Percentiles rank a stretch among this genome's conserved stretches.
Evolutionary conservation across 2,329 filamentous ascomycete species (phyloP).

Genomic region (Stemphylium vesicarium): DNA sequence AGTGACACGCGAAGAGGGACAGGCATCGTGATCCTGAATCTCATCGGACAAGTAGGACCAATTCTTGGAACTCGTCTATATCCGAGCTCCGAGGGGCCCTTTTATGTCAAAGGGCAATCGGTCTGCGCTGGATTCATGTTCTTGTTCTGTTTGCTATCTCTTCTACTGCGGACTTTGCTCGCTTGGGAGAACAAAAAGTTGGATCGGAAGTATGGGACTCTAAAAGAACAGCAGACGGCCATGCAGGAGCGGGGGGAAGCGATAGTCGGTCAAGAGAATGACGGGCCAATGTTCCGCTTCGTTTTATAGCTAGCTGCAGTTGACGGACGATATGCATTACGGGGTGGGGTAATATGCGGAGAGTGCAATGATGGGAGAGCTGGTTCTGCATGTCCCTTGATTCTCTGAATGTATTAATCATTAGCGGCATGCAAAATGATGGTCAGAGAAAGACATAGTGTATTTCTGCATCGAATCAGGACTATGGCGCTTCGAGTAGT

Average conservation of each 20-base stretch:
- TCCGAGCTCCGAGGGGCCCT: slow-evolving; percentile 39
- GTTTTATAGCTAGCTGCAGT: slow-evolving; percentile 25
- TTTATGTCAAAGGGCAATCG: slow-evolving; percentile 44
- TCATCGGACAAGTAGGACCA: slow-evolving; percentile 63
- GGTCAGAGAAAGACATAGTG: not conserved
- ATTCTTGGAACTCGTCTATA: slow-evolving; percentile 47
- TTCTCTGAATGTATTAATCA: not conserved
- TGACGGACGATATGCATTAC: not conserved
- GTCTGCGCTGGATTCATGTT: slow-evolving; percentile 50
- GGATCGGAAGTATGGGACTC: slow-evolving; percentile 40
- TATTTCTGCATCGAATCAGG: slow-evolving; percentile 5
- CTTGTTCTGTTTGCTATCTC: slow-evolving; percentile 41
- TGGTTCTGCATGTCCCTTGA: not conserved
- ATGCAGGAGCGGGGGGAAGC: slow-evolving; percentile 25
- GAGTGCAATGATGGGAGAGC: no score
- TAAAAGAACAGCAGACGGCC: slow-evolving; percentile 35
- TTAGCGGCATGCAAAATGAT: not conserved
- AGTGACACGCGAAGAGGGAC: slow-evolving; percentile 71
- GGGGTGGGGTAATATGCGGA: no score
- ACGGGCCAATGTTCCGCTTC: slow-evolving; percentile 42
- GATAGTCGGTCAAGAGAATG: slow-evolving; percentile 42
- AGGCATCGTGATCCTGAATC: slow-evolving; percentile 70
- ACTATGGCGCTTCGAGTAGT: not conserved
- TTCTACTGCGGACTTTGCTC: slow-evolving; percentile 39
- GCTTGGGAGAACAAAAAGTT: slow-evolving; percentile 48